Percentiles rank a stretch among this genome's conserved stretches.
These are phyloP conservation scores for Isatis lusitanica DNA, from an alignment of 441 rosid species.

Conservation along the genomic window DNA sequence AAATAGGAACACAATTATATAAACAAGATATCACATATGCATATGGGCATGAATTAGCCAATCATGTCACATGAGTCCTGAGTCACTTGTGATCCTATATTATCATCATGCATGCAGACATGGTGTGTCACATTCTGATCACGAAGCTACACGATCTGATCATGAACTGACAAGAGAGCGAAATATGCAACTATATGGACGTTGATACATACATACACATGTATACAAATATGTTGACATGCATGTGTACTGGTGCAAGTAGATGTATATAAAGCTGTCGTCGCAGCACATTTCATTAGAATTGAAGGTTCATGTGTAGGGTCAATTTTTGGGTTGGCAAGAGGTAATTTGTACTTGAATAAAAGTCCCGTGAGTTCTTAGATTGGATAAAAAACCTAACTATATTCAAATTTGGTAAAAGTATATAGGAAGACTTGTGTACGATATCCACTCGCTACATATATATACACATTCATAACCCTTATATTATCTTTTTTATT, in stretches of 20 bases:
- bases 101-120: conserved; percentile 26
- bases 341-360: conserved; percentile 21
- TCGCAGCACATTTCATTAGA: conserved; percentile 11
- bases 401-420: conserved; percentile 18
- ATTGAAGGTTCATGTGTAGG: conserved; percentile 11
- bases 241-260: conserved; percentile 36
- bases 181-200: conserved; percentile 10
- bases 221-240: conserved; percentile 10
- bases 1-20: not conserved
- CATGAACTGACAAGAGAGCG: conserved; percentile 24
- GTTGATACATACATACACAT: conserved; percentile 7
- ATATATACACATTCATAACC: not conserved
- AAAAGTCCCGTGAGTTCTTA: conserved; percentile 13
- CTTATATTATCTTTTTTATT: not conserved
- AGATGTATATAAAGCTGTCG: conserved; percentile 19
- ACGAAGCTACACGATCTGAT: conserved; percentile 23
- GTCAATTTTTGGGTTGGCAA: conserved; percentile 31
- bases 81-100: conserved; percentile 15
- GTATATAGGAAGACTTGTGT: conserved; percentile 4
- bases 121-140: conserved; percentile 11
- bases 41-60: conserved; percentile 5
- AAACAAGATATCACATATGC: not conserved
- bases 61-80: conserved; percentile 16
- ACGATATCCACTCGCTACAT: conserved; percentile 10
- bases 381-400: conserved; percentile 24